Evolutionary conservation across 352 stramenopile species (phyloP).

Genomic region (Globisporangium cederbergense): DNA sequence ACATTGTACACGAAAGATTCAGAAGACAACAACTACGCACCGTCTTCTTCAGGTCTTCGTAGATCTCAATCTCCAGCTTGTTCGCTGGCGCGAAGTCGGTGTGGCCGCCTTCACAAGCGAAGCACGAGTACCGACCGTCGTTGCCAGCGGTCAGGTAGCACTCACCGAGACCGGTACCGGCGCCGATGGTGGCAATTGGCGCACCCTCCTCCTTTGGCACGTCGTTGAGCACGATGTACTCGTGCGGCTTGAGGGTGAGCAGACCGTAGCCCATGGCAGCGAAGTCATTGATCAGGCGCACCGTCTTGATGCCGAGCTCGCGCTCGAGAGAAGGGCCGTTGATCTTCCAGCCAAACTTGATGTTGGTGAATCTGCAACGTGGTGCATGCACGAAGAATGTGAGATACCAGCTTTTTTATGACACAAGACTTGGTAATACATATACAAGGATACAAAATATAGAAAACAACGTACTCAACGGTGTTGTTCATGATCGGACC

Average conservation of each 20-base stretch:
- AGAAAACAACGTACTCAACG: slow-evolving; percentile 50
- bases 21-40: slow-evolving; percentile 7
- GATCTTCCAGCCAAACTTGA: slow-evolving; percentile 89
- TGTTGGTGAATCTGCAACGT: slow-evolving; percentile 88
- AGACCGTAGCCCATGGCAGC: slow-evolving; percentile 96
- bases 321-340: slow-evolving; percentile 74
- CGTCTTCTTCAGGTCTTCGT: slow-evolving; percentile 73
- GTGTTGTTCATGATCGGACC: slow-evolving; percentile 82
- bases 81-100: slow-evolving; percentile 92
- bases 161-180: slow-evolving; percentile 95
- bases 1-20: not conserved
- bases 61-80: slow-evolving; percentile 85
- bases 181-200: slow-evolving; percentile 95
- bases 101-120: slow-evolving; percentile 93
- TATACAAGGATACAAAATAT: not conserved
- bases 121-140: slow-evolving; percentile 89
- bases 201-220: slow-evolving; percentile 57
- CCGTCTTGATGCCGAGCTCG: slow-evolving; percentile 81
- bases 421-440: too few species aligned
- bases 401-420: not conserved
- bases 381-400: not conserved
- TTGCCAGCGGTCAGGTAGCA: slow-evolving; percentile 92
- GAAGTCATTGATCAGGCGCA: slow-evolving; percentile 97
- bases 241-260: slow-evolving; percentile 91
- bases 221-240: slow-evolving; percentile 91